Conservation (phyloP, 2,329 filamentous ascomycete genomes). For the Fusarium pininemorale region DNA sequence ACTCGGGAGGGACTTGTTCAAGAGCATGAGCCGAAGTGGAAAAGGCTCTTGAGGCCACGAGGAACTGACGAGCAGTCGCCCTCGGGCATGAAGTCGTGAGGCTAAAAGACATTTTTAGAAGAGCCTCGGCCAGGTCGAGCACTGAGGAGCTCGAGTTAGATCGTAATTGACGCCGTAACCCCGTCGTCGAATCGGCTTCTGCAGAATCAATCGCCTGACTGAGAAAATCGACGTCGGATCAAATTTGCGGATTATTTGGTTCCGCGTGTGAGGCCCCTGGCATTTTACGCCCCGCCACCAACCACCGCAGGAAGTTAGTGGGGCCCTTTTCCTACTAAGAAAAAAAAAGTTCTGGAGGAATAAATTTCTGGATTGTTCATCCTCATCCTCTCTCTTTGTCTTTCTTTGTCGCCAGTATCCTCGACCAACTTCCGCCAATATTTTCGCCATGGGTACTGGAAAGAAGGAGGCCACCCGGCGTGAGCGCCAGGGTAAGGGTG, state of each 20-base stretch:
- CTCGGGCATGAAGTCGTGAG: conserved; percentile 39
- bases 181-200: conserved; percentile 24
- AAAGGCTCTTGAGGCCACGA: conserved; percentile 44
- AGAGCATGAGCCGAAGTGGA: conserved; percentile 49
- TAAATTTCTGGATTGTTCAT: conserved; percentile 40
- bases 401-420: conserved; percentile 29
- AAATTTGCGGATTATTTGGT: conserved; percentile 41
- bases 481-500: conserved; percentile 83
- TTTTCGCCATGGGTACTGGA: conserved; percentile 76
- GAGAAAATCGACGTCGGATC: conserved; percentile 40
- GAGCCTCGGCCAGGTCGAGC: conserved; percentile 13
- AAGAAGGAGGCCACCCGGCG: conserved; percentile 92
- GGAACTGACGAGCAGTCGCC: conserved; percentile 40
- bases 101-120: conserved; percentile 43
- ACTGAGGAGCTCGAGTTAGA: conserved; percentile 9
- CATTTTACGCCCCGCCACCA: conserved; percentile 34
- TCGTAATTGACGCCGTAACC: conserved; percentile 34
- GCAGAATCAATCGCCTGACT: neutral
- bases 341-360: conserved; percentile 41
- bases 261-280: conserved; percentile 18
- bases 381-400: conserved; percentile 30
- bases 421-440: conserved; percentile 34
- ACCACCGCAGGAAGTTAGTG: conserved; percentile 38
- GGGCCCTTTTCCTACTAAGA: conserved; percentile 33
- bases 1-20: conserved; percentile 80